Evolutionary conservation across 495 filamentous ascomycete species (phyloP).

Genomic region (Antarctomyces pellizariae): DNA sequence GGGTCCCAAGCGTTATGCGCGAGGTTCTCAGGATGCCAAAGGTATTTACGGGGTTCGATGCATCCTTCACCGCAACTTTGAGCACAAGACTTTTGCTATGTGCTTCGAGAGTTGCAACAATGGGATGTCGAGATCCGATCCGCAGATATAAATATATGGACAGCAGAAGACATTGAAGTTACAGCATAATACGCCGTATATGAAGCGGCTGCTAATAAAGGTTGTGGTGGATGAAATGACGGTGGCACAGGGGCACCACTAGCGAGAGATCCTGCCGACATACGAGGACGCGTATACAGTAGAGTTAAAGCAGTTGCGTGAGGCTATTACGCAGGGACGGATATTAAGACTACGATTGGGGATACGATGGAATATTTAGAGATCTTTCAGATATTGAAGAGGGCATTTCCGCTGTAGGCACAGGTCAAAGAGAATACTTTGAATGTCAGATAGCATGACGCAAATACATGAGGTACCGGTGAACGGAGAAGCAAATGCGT

Average conservation of each 20-base stretch:
- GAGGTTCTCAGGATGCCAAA: slow-evolving; percentile 25
- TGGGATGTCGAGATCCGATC: slow-evolving; percentile 28
- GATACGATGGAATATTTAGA: slow-evolving; percentile 27
- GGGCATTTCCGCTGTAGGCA: not conserved
- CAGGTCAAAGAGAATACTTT: too few species aligned
- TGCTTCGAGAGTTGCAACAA: slow-evolving; percentile 33
- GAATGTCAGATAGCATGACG: too few species aligned
- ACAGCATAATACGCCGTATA: slow-evolving; percentile 28
- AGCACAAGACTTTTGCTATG: slow-evolving; percentile 22
- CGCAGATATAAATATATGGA: slow-evolving; percentile 29
- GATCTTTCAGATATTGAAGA: slow-evolving; percentile 17
- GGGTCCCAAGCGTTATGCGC: slow-evolving; percentile 32
- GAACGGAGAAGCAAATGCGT: too few species aligned
- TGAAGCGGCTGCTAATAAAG: slow-evolving; percentile 21
- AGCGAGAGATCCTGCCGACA: slow-evolving; percentile 17
- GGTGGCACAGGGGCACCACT: slow-evolving; percentile 14
- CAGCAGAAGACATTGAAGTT: slow-evolving; percentile 23
- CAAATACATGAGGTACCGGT: too few species aligned
- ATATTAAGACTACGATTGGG: slow-evolving; percentile 23
- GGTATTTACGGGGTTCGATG: slow-evolving; percentile 19
- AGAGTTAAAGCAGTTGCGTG: slow-evolving; percentile 25
- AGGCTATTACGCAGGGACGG: slow-evolving; percentile 18
- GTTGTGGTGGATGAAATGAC: slow-evolving; percentile 25
- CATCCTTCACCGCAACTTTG: slow-evolving; percentile 24
- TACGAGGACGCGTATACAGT: slow-evolving; percentile 29